A percentile compares a stretch with the other conserved stretches of the same genome.
Conservation (phyloP, 2,329 filamentous ascomycete species). For the Fusarium sp. region DNA sequence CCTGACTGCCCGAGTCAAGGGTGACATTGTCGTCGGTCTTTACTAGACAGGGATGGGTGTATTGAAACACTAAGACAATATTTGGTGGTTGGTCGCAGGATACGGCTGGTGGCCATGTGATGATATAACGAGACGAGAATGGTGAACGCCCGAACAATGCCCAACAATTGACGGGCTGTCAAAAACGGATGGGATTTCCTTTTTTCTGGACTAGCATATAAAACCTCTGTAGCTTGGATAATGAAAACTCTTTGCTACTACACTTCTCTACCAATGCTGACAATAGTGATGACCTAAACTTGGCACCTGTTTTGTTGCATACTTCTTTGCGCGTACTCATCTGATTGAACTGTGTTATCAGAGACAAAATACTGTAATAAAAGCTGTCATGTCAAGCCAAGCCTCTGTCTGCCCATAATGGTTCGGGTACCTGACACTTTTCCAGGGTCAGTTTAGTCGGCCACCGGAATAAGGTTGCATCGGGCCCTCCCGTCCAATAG, state of each 20-base stretch:
- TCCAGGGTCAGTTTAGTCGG: conserved; percentile 17
- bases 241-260: conserved; percentile 34
- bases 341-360: background rate
- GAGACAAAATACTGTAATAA: too few species aligned
- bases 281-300: background rate
- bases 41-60: conserved; percentile 34
- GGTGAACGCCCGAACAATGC: conserved; percentile 28
- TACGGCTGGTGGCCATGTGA: conserved; percentile 31
- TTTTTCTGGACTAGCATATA: conserved; percentile 31
- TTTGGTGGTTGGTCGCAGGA: conserved; percentile 34
- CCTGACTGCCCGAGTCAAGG: conserved; percentile 69
- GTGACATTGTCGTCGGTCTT: conserved; percentile 67
- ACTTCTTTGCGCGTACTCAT: background rate
- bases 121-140: conserved; percentile 42
- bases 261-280: background rate
- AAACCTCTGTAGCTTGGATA: conserved; percentile 37
- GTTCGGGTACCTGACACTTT: conserved; percentile 10
- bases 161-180: conserved; percentile 36
- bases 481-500: conserved; percentile 9
- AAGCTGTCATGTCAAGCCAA: conserved; percentile 5
- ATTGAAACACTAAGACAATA: background rate
- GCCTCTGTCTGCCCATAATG: conserved; percentile 15
- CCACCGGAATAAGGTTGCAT: conserved; percentile 20
- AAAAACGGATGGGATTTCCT: conserved; percentile 30
- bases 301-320: background rate